These are phyloP conservation scores for Suhomyces bolitotheri DNA, from an alignment of 1,139 yeast species.

Conservation along the genomic window DNA sequence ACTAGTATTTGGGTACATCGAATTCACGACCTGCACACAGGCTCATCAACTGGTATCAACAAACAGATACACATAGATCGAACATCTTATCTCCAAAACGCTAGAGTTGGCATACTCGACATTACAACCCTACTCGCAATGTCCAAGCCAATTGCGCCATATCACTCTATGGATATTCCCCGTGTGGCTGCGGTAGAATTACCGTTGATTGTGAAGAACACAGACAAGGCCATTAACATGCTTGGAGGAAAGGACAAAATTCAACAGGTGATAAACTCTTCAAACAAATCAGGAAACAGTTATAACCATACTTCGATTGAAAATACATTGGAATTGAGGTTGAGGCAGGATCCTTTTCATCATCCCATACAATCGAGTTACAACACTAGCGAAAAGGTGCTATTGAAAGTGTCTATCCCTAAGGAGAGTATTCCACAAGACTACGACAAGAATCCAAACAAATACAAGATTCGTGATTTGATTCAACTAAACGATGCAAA, in stretches of 20 bases:
- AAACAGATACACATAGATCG: too few relatives aligned
- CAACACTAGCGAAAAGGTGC: slow-evolving; percentile 57
- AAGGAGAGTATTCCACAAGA: slow-evolving; percentile 46
- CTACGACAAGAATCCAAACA: slow-evolving; percentile 38
- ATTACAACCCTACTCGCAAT: slow-evolving; percentile 6
- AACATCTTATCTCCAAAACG: too few relatives aligned
- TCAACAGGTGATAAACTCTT: slow-evolving; percentile 36
- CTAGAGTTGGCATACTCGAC: too few relatives aligned
- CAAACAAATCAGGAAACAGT: slow-evolving; percentile 15
- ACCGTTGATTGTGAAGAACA: slow-evolving; percentile 70
- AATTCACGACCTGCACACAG: too few relatives aligned
- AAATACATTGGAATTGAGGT: slow-evolving; percentile 57
- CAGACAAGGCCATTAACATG: slow-evolving; percentile 64
- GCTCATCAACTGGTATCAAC: too few relatives aligned
- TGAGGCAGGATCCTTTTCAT: slow-evolving; percentile 72
- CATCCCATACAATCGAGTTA: slow-evolving; percentile 72
- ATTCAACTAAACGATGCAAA: slow-evolving; percentile 29
- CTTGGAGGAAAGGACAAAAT: slow-evolving; percentile 70
- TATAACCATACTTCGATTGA: slow-evolving; percentile 19
- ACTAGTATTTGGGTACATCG: too few relatives aligned
- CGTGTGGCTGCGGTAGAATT: slow-evolving; percentile 75
- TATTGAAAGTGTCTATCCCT: slow-evolving; percentile 72
- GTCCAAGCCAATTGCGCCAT: slow-evolving; percentile 38
- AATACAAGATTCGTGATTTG: slow-evolving; percentile 55
- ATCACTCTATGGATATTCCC: slow-evolving; percentile 69